These are phyloP conservation scores for Neophaeococcomyces mojaviensis DNA, from an alignment of 2,329 filamentous ascomycete species.

Conservation along the genomic window DNA sequence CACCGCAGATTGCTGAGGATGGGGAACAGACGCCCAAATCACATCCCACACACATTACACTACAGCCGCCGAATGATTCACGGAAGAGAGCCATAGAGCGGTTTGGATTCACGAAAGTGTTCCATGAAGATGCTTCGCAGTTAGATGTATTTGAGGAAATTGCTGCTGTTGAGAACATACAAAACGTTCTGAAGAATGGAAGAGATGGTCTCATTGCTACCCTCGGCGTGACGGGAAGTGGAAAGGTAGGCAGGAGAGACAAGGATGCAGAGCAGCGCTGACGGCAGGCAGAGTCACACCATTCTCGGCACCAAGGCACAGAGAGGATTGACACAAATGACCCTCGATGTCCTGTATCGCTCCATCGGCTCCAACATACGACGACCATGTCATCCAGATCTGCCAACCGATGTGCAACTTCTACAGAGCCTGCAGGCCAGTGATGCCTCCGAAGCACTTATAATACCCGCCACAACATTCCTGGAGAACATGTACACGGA, in stretches of 20 bases:
- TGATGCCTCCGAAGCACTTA: constrained; percentile 72
- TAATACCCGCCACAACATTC: constrained; percentile 67
- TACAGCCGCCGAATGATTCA: constrained; percentile 73
- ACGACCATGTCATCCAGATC: constrained; percentile 44
- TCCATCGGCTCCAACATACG: constrained; percentile 68
- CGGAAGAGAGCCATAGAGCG: constrained; percentile 83
- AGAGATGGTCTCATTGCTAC: constrained; percentile 87
- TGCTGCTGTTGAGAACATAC: constrained; percentile 47
- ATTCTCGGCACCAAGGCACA: constrained; percentile 83
- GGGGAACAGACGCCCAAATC: constrained; percentile 31
- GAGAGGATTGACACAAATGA: constrained; percentile 83
- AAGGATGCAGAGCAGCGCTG: constrained; percentile 2
- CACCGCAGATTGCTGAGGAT: constrained; percentile 20
- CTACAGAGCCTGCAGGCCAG: constrained; percentile 68
- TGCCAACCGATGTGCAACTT: constrained; percentile 48
- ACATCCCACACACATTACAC: constrained; percentile 60
- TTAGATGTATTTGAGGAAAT: constrained; percentile 79
- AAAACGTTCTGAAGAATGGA: constrained; percentile 75
- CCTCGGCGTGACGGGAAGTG: constrained; percentile 86
- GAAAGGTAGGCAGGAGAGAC: constrained; percentile 58
- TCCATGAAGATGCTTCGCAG: constrained; percentile 78
- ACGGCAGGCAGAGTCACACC: constrained; percentile 69
- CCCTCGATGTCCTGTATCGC: constrained; percentile 81
- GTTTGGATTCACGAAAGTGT: constrained; percentile 90
- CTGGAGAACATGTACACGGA: constrained; percentile 70